Conservation (phyloP, 1,284 basidiomycete species). For the Ceratobasidium sp. region DNA sequence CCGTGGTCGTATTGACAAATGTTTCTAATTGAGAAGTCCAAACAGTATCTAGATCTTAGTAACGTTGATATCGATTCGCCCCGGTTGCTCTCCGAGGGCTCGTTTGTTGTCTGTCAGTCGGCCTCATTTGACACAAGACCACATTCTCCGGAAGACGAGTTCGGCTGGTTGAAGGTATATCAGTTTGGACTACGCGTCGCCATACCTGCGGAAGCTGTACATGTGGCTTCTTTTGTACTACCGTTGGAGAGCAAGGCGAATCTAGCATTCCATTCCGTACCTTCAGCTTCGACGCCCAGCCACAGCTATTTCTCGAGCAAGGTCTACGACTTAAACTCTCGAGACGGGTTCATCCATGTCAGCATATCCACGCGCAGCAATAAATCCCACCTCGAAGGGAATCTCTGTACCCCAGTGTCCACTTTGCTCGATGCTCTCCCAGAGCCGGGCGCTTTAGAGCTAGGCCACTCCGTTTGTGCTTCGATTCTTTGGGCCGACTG, state of each 20-base stretch:
- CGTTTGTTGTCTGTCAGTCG: neutral
- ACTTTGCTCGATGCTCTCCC: neutral
- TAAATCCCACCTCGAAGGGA: neutral
- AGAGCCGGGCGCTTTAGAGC: no score
- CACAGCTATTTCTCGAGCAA: neutral
- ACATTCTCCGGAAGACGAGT: neutral
- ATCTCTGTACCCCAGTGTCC: neutral
- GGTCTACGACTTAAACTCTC: neutral
- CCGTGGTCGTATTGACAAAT: no score
- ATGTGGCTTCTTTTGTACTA: neutral
- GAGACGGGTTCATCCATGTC: neutral
- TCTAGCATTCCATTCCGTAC: neutral
- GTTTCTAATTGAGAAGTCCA: neutral
- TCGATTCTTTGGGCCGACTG: neutral
- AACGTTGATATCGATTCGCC: neutral
- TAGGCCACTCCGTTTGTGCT: neutral
- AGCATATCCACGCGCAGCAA: neutral
- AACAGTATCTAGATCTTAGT: neutral
- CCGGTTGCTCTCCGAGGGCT: constrained; percentile 5
- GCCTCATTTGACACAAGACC: neutral
- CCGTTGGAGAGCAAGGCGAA: neutral
- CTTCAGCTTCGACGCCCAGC: neutral
- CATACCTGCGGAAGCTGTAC: neutral
- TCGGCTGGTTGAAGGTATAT: neutral
- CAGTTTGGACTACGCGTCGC: neutral